phyloP scores from a whole-genome alignment of 257 asterid genomes.

The Salvia splendens region DNA sequence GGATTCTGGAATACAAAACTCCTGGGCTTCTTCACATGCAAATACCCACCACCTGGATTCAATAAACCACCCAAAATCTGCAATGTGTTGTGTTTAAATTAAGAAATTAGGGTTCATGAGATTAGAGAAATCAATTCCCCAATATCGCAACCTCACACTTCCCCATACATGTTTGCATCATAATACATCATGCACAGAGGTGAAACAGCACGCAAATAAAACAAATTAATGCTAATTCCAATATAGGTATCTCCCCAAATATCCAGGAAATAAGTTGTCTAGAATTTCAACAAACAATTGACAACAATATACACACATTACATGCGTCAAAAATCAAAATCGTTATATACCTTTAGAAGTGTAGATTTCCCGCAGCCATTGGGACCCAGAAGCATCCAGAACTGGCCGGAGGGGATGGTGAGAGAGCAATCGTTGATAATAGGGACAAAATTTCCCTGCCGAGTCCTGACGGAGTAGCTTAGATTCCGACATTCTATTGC shows the following conservation, averaged over 20 bases:
- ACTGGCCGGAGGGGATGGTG: slow-evolving; percentile 76
- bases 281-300: too few species aligned
- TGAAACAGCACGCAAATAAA: not conserved
- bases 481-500: slow-evolving; percentile 72
- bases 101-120: too few species aligned
- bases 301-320: not conserved
- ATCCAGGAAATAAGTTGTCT: not conserved
- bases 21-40: slow-evolving; percentile 73
- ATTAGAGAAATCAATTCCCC: too few species aligned
- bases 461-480: slow-evolving; percentile 52
- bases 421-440: slow-evolving; percentile 69
- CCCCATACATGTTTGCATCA: not conserved
- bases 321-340: not conserved
- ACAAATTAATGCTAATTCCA: not conserved
- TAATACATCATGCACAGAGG: not conserved
- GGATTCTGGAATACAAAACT: slow-evolving; percentile 97
- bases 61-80: slow-evolving; percentile 90
- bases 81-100: not conserved
- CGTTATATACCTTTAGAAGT: slow-evolving; percentile 62
- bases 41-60: slow-evolving; percentile 68
- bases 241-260: not conserved
- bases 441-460: slow-evolving; percentile 52
- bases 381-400: slow-evolving; percentile 70
- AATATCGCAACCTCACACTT: not conserved
- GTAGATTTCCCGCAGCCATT: slow-evolving; percentile 89